Base-by-base conservation (phyloP, 495 filamentous ascomycete species). In the Neurospora sp. region DNA sequence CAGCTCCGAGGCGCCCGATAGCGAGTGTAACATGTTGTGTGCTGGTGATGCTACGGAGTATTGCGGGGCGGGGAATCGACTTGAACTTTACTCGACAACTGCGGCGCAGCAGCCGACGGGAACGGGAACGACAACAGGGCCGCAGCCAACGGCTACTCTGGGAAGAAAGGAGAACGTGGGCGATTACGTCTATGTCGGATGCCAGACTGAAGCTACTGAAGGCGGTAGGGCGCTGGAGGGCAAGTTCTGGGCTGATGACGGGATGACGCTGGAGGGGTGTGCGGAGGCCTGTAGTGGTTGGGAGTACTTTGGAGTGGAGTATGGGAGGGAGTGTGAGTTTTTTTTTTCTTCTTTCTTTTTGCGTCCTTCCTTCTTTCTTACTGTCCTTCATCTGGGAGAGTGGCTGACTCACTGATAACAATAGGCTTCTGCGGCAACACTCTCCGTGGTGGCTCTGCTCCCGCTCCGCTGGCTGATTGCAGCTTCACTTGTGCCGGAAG, bases 1-100 rank as follows among this genome's bases (percentile, higher is more conserved):
- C 72, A 87, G 83, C 79, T 75, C 74, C 36, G 74, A 82, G 21
- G 81, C 84, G 39, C 74, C 76, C 76, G 36, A 72, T 81, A 73
- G 72, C n/a, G 85, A 89, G 28, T 89, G 85, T 75, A 85, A 81
- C 74, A 84, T 86, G 79, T 71, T 82, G n/a, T 88, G 85, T 75
- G 78, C 79, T n/a, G 86, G 85, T 31, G 81, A 86, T 62, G 69
- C 73, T 19, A 78, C 73, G 13, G 80, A 85, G 70, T 85, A 81
- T 76, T 87, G 85, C 74, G 85, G 85, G 28, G 83, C 79, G 8
- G 79, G 83, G 19, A 81, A 85, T 71, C 78, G 85, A 15, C 73
- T 87, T 24, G 81, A 85, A 72, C 74, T 86, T 39, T 87, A 87
- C 71, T 81, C 79, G 39, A 85, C 81, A 3, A 83, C 24, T 28